A percentile compares a stretch with the other conserved stretches of the same genome.
phyloP scores from a whole-genome alignment of 2,329 filamentous ascomycete genomes.

The Zymoseptoria tritici region DNA sequence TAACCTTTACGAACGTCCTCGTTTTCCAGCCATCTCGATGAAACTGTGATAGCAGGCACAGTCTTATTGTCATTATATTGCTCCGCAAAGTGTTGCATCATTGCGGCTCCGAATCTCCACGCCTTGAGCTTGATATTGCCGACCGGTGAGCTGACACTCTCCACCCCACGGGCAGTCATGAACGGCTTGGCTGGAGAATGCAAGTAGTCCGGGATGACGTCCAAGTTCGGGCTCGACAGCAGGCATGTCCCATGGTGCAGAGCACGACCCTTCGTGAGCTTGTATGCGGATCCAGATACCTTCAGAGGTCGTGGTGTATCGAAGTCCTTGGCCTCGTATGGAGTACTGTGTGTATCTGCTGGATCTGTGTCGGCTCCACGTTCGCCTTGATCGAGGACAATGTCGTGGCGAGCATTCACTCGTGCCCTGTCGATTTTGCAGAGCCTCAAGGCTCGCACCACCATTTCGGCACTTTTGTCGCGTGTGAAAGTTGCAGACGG shows the following conservation, averaged over 20 bases:
- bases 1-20: conserved; percentile 55
- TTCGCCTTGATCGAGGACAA: conserved; percentile 59
- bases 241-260: conserved; percentile 93
- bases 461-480: conserved; percentile 85
- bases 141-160: conserved; percentile 81
- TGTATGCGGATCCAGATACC: conserved; percentile 90
- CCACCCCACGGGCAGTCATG: conserved; percentile 76
- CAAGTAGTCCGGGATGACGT: conserved; percentile 60
- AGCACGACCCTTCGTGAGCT: conserved; percentile 71
- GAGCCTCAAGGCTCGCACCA: conserved; percentile 67
- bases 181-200: conserved; percentile 69
- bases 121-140: conserved; percentile 62
- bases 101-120: conserved; percentile 36
- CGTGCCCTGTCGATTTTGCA: conserved; percentile 54
- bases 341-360: conserved; percentile 38
- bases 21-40: conserved; percentile 45
- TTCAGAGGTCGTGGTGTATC: conserved; percentile 49
- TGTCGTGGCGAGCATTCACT: conserved; percentile 90
- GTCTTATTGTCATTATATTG: conserved; percentile 52
- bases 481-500: conserved; percentile 70
- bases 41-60: conserved; percentile 37
- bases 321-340: conserved; percentile 33
- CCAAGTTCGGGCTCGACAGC: conserved; percentile 67
- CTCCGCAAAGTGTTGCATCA: conserved; percentile 51
- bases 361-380: conserved; percentile 22